phyloP scores from a whole-genome alignment of 176 grass and related monocot species.

The Bromus sterilis region DNA sequence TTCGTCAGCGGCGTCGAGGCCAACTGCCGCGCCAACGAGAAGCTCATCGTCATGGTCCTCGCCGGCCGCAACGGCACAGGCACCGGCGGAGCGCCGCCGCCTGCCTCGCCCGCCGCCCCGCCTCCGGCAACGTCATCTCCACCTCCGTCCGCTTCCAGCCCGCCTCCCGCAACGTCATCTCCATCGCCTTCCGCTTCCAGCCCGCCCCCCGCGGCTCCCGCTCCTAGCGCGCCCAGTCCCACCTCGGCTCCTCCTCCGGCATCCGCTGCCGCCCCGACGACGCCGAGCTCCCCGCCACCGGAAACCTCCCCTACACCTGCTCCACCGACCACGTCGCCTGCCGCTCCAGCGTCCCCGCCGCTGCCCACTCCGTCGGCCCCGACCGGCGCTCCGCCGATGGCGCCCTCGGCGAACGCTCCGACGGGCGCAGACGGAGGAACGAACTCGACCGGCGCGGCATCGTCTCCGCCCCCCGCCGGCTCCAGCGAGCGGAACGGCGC shows the following conservation, averaged over 20 bases:
- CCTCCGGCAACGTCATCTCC: constrained; percentile 3
- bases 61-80: constrained; percentile 13
- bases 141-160: background rate
- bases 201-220: background rate
- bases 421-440: background rate
- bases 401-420: background rate
- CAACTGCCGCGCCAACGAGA: constrained; percentile 64
- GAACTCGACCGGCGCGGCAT: background rate
- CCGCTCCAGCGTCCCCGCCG: background rate
- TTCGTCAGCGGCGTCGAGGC: constrained; percentile 72
- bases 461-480: background rate
- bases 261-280: background rate
- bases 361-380: background rate
- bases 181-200: background rate
- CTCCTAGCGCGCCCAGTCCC: background rate
- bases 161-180: background rate
- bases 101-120: background rate
- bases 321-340: background rate
- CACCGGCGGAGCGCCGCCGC: background rate
- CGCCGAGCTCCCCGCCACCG: background rate
- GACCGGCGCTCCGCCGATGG: background rate
- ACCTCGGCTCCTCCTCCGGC: background rate
- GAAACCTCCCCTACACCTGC: background rate
- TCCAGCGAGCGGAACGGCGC: constrained; percentile 18
- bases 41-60: constrained; percentile 62